Conservation (phyloP, 768 basidiomycete species). For the Lactarius sanguifluus region DNA sequence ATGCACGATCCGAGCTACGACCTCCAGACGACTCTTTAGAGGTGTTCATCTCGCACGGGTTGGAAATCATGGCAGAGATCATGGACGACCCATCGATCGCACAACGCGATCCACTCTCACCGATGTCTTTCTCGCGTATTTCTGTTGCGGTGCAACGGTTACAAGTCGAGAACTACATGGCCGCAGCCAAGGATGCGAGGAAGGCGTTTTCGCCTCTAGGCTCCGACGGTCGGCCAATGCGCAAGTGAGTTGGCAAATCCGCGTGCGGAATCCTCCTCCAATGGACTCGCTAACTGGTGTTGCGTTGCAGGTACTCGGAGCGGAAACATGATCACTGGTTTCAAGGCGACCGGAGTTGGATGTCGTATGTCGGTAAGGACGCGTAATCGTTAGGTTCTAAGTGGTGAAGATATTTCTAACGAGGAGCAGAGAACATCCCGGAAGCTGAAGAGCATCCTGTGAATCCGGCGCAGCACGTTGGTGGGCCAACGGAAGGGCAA, state of each 20-base stretch:
- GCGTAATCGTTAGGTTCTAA: background rate
- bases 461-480: slow-evolving; percentile 13
- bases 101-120: slow-evolving; percentile 22
- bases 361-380: slow-evolving; percentile 25
- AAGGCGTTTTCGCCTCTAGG: slow-evolving; percentile 21
- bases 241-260: slow-evolving; percentile 15
- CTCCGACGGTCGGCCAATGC: slow-evolving; percentile 27
- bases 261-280: background rate
- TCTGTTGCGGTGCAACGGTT: slow-evolving; percentile 17
- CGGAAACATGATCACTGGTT: slow-evolving; percentile 29
- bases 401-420: background rate
- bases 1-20: slow-evolving; percentile 13
- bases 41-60: slow-evolving; percentile 9
- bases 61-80: slow-evolving; percentile 19
- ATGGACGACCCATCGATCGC: slow-evolving; percentile 16
- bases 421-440: slow-evolving; percentile 18
- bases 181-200: slow-evolving; percentile 13
- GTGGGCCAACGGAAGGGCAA: slow-evolving; percentile 22
- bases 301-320: slow-evolving; percentile 22
- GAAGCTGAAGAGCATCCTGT: background rate
- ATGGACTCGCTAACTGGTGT: background rate
- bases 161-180: slow-evolving; percentile 25
- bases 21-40: slow-evolving; percentile 14
- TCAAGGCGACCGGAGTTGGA: slow-evolving; percentile 26
- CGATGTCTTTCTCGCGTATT: slow-evolving; percentile 27